A percentile compares a stretch with the other conserved stretches of the same genome.
Conservation (phyloP, 441 rosid genomes). For the Cnidoscolus chayamansa region DNA sequence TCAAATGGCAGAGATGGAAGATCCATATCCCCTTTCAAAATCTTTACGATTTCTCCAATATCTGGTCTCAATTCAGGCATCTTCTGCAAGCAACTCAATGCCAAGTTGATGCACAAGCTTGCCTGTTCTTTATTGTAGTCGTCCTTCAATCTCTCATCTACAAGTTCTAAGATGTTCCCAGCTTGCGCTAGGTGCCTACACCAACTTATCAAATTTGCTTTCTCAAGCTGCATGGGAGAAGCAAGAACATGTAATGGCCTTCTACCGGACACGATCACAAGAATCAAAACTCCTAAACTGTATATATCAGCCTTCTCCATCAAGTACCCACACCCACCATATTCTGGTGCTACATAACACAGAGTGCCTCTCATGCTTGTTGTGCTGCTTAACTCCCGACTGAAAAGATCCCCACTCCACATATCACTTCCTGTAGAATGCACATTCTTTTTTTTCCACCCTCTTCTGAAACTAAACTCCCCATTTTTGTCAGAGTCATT, state of each 20-base stretch:
- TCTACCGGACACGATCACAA: conserved; percentile 85
- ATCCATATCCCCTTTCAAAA: conserved; percentile 83
- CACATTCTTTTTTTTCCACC: conserved; percentile 59
- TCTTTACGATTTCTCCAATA: conserved; percentile 64
- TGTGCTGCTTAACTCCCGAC: conserved; percentile 95
- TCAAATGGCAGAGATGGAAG: conserved; percentile 57
- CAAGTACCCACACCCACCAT: conserved; percentile 74
- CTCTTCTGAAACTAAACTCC: conserved; percentile 90
- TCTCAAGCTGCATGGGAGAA: conserved; percentile 91
- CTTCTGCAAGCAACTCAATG: conserved; percentile 75
- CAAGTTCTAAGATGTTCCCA: conserved; percentile 80
- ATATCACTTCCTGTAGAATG: conserved; percentile 66
- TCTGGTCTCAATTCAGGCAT: conserved; percentile 82
- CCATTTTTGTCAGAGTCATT: conserved; percentile 43
- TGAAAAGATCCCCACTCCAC: conserved; percentile 93
- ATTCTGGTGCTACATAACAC: conserved; percentile 93
- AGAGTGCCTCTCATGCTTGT: conserved; percentile 97
- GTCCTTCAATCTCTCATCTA: conserved; percentile 76
- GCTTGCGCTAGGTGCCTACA: conserved; percentile 84
- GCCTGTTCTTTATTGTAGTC: conserved; percentile 72
- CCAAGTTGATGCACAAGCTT: conserved; percentile 76
- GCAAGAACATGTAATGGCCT: conserved; percentile 92
- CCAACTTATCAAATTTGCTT: conserved; percentile 92
- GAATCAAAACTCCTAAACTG: conserved; percentile 86
- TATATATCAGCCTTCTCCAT: conserved; percentile 96